Base-by-base conservation (phyloP, 2,329 filamentous ascomycete genomes). In the Harringtonia lauricola region DNA sequence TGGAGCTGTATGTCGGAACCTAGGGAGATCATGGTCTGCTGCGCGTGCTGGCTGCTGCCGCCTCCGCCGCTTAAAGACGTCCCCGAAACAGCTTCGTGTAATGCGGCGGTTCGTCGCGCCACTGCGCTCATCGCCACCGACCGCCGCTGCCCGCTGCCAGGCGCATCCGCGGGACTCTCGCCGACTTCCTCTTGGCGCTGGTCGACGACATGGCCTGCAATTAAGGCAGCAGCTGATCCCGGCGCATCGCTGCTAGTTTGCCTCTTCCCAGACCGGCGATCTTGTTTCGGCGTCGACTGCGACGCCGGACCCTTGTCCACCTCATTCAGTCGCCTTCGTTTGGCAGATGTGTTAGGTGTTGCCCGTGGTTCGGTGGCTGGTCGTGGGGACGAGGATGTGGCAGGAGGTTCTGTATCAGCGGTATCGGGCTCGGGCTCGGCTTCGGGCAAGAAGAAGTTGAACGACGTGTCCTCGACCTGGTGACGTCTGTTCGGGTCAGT, bases 381-480 rank as follows among this genome's bases (percentile, higher is more conserved):
- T 17, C 26, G 19, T n/a, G 35, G 17, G 4, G 21, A 5, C 17
- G 31, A 15, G 2, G 41, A 13, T 26, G 36, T 28, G 7, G 33
- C 6, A 13, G 42, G 18, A 17, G 24, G 21, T 6, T 38, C 10
- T 6, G 19, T 13, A 14, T 13, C 37, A 9, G 40, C 37, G 14
- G 56, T 46, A n/a, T 48, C 44, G 22, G 49, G 30, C n/a, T 50
- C 36, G 36, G 28, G 6, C 24, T 26, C 17, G 10, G 36, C 17
- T 2, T 22, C 36, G 29, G 40, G 31, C 9, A 71, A 59, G 47
- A 64, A 65, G 24, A 79, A 67, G 14, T 67, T 68, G 54, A 82
- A 81, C 7, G 76, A 75, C 12, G 77, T 67, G 49, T 81, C 74
- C 49, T 68, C 73, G 14, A 81, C 65, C 54, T 79, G 70, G 45